Percentiles rank a stretch among this genome's conserved stretches.
phyloP scores from a whole-genome alignment of 352 stramenopile species.

The Globisporangium perplexum region DNA sequence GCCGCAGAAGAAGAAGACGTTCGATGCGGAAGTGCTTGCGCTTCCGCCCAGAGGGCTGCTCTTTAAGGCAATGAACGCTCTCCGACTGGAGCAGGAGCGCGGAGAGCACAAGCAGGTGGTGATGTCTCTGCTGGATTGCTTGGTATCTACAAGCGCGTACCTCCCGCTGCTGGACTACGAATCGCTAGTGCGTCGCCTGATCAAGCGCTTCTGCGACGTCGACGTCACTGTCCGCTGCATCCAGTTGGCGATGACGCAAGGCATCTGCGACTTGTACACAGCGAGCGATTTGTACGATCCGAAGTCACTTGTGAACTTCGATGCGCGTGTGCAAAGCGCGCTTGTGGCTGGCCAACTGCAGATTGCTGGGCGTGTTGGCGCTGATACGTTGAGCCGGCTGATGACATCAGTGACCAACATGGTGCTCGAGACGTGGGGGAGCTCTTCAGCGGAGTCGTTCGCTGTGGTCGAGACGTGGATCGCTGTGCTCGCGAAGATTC shows the following conservation, averaged over 20 bases:
- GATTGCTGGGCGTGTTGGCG: slow-evolving; percentile 3
- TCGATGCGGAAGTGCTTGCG: slow-evolving; percentile 33
- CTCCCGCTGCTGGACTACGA: slow-evolving; percentile 11
- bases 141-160: slow-evolving; percentile 4
- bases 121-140: slow-evolving; percentile 5
- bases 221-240: slow-evolving; percentile 21
- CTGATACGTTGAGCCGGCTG: slow-evolving; percentile 2
- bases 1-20: slow-evolving; percentile 40
- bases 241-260: slow-evolving; percentile 23
- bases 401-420: background rate
- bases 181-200: slow-evolving; percentile 8
- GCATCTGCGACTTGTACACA: slow-evolving; percentile 16
- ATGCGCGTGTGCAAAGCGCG: slow-evolving; percentile 4
- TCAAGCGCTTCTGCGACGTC: slow-evolving; percentile 10
- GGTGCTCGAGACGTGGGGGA: slow-evolving; percentile 2
- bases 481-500: slow-evolving; percentile 1
- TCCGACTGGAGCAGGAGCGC: slow-evolving; percentile 18
- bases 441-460: background rate
- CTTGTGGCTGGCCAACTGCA: background rate
- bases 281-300: slow-evolving; percentile 13
- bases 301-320: slow-evolving; percentile 2
- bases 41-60: slow-evolving; percentile 24
- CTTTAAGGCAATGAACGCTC: slow-evolving; percentile 25
- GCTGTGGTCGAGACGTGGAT: slow-evolving; percentile 10
- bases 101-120: slow-evolving; percentile 4